Evolutionary conservation across 2,329 filamentous ascomycete genomes (phyloP), one percentile per base, ranked within the genome.

Genomic region (Fusarium haematococcum): DNA sequence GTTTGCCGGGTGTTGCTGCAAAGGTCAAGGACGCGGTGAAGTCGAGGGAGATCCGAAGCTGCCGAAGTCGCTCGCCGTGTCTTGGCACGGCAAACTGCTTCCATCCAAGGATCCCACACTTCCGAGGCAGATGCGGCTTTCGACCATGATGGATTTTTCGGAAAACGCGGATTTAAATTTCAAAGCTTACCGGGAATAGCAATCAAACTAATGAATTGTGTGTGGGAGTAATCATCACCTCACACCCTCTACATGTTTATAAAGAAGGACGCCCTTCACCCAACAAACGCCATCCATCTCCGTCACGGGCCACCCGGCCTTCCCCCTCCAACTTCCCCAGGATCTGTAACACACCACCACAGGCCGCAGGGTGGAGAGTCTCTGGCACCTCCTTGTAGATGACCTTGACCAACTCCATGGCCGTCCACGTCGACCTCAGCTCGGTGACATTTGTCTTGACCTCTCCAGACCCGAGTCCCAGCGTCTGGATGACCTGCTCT

Each of bases 341-440:
- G 64, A 98, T 93, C 84, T 96, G 93, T 71, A 92, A 70, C 8
- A 98, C 86, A 2, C 95, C 95, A 45, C 88, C 87, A 71, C 94
- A 91, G 0, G 97, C 97, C 10, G 95, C 92, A 13, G 88, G 80
- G 82, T 95, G 93, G 74, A 98, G 85, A 78, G 88, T 90, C 80
- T 93, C 91, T 0, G 94, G 92, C 25, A 97, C 92, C 77, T 94
- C 91, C 63, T 88, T 88, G 81, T 99, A 99, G 37, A 99, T 94
- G 35, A 93, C 85, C 82, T 93, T 94, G n/a, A 98, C 96, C 73
- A 98, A 86, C 68, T 96, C 94, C 88, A 95, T 92, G 10, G 91
- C 88, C 8, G 89, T 90, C 93, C 93, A 95, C 0, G 82, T 81
- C 67, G 84, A 68, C 27, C 56, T 68, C 11, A 65, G 54, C 20